A percentile compares a stretch with the other conserved stretches of the same genome.
Evolutionary conservation across 1,284 basidiomycete species (phyloP).

Genomic region (Coniferiporia weirii): DNA sequence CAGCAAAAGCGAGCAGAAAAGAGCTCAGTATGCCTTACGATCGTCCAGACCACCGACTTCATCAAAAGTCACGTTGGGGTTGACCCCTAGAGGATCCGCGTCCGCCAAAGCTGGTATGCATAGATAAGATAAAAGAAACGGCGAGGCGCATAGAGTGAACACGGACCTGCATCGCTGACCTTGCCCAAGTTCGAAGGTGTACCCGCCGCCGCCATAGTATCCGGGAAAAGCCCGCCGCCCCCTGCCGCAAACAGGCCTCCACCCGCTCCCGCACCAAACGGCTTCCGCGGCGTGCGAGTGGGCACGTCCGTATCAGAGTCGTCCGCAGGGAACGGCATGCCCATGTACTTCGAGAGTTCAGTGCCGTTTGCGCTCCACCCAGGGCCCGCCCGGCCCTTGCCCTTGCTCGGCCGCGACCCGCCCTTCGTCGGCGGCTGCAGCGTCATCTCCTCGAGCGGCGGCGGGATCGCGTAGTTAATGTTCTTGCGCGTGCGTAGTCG

Average conservation of each 20-base stretch:
- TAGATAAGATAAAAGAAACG: constrained; percentile 21
- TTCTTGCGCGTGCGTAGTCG: constrained; percentile 51
- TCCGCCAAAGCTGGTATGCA: constrained; percentile 74
- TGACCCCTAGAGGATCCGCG: constrained; percentile 92
- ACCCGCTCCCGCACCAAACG: constrained; percentile 37
- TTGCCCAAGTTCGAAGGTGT: constrained; percentile 80
- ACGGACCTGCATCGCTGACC: constrained; percentile 67
- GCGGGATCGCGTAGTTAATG: constrained; percentile 75
- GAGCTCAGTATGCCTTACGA: constrained; percentile 49
- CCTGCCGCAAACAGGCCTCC: constrained; percentile 47
- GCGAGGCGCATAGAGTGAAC: not conserved
- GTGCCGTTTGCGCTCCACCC: constrained; percentile 76
- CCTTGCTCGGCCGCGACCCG: constrained; percentile 29
- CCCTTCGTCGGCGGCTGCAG: constrained; percentile 35
- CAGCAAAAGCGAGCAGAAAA: not conserved
- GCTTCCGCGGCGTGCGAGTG: constrained; percentile 60
- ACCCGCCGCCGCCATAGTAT: constrained; percentile 58
- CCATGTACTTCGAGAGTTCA: constrained; percentile 71
- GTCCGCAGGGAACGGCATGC: constrained; percentile 48
- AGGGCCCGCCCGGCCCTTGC: constrained; percentile 40
- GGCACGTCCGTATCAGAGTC: constrained; percentile 77
- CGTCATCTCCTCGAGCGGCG: constrained; percentile 56
- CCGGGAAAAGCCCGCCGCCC: constrained; percentile 51
- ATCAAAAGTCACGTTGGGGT: constrained; percentile 92
- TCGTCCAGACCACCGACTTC: constrained; percentile 96